Evolutionary conservation across 768 basidiomycete genomes (phyloP).

Genomic region (Tricholoma furcatifolium): DNA sequence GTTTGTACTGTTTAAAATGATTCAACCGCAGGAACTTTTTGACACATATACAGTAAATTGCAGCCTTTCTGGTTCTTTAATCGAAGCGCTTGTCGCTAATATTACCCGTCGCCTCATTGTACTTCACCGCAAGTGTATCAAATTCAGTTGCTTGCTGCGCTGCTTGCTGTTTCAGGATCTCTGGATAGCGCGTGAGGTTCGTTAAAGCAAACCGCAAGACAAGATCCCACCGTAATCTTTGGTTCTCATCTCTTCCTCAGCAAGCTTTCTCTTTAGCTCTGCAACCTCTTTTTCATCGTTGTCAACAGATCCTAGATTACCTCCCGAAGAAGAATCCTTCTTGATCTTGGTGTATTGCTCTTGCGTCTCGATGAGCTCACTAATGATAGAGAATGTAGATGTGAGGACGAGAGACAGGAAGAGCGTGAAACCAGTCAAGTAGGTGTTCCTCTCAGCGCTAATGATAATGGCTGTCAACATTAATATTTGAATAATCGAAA

Average conservation of each 20-base stretch:
- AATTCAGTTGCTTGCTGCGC: slow-evolving; percentile 76
- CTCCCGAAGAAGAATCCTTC: slow-evolving; percentile 38
- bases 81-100: slow-evolving; percentile 63
- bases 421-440: slow-evolving; percentile 89
- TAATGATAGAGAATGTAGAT: slow-evolving; percentile 87
- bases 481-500: not conserved
- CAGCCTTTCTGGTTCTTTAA: slow-evolving; percentile 24
- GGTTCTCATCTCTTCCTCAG: slow-evolving; percentile 52
- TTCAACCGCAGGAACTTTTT: not conserved
- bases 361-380: slow-evolving; percentile 88
- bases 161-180: slow-evolving; percentile 81
- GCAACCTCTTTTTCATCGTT: slow-evolving; percentile 58
- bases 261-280: slow-evolving; percentile 68
- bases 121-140: slow-evolving; percentile 76
- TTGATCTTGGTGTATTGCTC: slow-evolving; percentile 87
- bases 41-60: not conserved
- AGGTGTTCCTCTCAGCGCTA: slow-evolving; percentile 87
- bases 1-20: not conserved
- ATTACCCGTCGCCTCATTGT: slow-evolving; percentile 66
- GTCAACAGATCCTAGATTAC: slow-evolving; percentile 20
- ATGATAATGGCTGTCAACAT: not conserved
- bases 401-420: slow-evolving; percentile 96
- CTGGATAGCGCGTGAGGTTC: slow-evolving; percentile 31
- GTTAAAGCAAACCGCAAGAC: not conserved
- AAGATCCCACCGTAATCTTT: slow-evolving; percentile 57